Evolutionary conservation across 768 basidiomycete species (phyloP).

Genomic region (Coprinellus micaceus): DNA sequence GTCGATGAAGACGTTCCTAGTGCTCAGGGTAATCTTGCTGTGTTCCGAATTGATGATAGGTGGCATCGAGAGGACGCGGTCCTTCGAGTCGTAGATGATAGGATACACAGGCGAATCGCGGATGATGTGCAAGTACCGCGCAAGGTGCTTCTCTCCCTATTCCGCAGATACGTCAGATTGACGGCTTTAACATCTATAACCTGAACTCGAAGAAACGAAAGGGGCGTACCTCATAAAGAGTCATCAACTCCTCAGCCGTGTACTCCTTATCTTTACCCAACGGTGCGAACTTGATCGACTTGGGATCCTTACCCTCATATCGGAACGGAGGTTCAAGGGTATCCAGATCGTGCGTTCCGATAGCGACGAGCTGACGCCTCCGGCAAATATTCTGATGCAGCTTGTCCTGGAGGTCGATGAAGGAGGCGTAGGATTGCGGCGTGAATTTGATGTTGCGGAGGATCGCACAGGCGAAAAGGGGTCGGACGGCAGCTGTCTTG

Average conservation of each 20-base stretch:
- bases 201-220: background rate
- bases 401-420: constrained; percentile 99
- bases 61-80: constrained; percentile 91
- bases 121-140: constrained; percentile 87
- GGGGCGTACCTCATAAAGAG: constrained; percentile 75
- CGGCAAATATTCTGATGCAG: constrained; percentile 95
- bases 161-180: constrained; percentile 35
- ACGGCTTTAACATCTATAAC: no score
- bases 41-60: constrained; percentile 98
- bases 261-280: constrained; percentile 75
- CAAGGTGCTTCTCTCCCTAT: constrained; percentile 91
- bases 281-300: constrained; percentile 88
- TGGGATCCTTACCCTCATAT: constrained; percentile 78
- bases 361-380: constrained; percentile 85
- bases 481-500: constrained; percentile 80
- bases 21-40: constrained; percentile 94
- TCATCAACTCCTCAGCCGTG: constrained; percentile 90
- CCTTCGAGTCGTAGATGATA: constrained; percentile 89
- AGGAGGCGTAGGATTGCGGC: constrained; percentile 84
- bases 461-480: constrained; percentile 87
- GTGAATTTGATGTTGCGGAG: constrained; percentile 90
- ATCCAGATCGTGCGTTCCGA: constrained; percentile 97
- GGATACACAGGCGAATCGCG: constrained; percentile 95
- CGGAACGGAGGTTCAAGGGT: constrained; percentile 84
- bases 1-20: constrained; percentile 93